phyloP scores from a whole-genome alignment of 2,329 filamentous ascomycete species.

The Colletotrichum sp. region DNA sequence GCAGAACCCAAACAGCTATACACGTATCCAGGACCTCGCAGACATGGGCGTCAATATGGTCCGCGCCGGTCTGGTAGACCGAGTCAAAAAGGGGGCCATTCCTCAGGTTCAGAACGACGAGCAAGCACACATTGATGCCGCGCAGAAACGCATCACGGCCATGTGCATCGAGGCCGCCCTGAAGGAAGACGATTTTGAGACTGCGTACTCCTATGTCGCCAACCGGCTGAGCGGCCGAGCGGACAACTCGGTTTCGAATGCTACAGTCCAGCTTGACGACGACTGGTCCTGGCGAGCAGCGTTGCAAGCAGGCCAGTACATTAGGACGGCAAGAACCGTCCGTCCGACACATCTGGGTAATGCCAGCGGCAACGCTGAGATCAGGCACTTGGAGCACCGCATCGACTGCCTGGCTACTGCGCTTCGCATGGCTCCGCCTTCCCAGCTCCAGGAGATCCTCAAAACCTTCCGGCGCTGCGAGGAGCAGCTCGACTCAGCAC shows the following conservation, averaged over 20 bases:
- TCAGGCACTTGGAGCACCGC: slow-evolving; percentile 79
- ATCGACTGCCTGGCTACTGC: slow-evolving; percentile 81
- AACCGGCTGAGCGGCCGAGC: slow-evolving; percentile 62
- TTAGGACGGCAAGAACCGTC: slow-evolving; percentile 57
- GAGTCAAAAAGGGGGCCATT: slow-evolving; percentile 30
- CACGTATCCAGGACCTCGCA: slow-evolving; percentile 74
- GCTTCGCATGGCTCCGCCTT: slow-evolving; percentile 73
- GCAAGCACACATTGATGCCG: slow-evolving; percentile 31
- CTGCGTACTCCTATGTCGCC: slow-evolving; percentile 82
- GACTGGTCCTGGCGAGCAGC: slow-evolving; percentile 82
- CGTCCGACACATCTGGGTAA: slow-evolving; percentile 66
- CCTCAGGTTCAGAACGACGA: slow-evolving; percentile 27
- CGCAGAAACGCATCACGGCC: slow-evolving; percentile 72
- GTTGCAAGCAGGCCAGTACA: slow-evolving; percentile 77
- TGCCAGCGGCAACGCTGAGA: slow-evolving; percentile 61
- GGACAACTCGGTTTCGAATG: slow-evolving; percentile 25
- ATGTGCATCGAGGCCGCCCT: slow-evolving; percentile 84
- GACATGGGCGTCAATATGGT: slow-evolving; percentile 73
- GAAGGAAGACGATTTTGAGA: slow-evolving; percentile 81
- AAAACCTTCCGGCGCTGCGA: slow-evolving; percentile 79
- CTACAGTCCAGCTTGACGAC: slow-evolving; percentile 44
- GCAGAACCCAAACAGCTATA: slow-evolving; percentile 77
- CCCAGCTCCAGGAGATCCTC: slow-evolving; percentile 75
- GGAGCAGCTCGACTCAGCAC: slow-evolving; percentile 72
- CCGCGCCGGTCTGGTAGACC: slow-evolving; percentile 56